Percentiles rank a stretch among this genome's conserved stretches.
These are phyloP conservation scores for Botryobasidium botryosum DNA, from an alignment of 768 basidiomycete species.

Conservation along the genomic window DNA sequence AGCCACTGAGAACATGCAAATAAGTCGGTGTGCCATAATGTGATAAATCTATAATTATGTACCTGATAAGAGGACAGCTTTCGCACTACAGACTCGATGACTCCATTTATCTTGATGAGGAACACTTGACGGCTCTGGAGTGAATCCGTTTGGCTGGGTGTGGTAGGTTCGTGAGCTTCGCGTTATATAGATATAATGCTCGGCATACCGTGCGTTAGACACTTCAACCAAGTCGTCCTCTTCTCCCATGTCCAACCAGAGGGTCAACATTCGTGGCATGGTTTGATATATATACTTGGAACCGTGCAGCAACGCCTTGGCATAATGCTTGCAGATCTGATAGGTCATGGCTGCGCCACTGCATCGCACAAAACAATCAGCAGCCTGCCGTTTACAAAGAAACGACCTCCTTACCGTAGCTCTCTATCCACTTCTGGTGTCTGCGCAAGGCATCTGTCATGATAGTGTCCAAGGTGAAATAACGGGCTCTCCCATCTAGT, in stretches of 20 bases:
- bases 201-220: neutral
- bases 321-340: constrained; percentile 23
- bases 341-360: neutral
- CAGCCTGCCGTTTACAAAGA: neutral
- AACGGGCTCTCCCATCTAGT: constrained; percentile 67
- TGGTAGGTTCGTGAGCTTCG: no score
- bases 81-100: constrained; percentile 37
- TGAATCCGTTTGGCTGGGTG: no score
- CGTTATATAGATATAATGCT: no score
- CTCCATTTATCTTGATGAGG: constrained; percentile 32
- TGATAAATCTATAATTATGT: no score
- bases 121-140: neutral
- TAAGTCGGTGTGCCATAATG: no score
- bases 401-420: no score
- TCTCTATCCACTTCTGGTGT: no score
- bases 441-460: constrained; percentile 31
- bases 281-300: constrained; percentile 96
- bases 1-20: constrained; percentile 78
- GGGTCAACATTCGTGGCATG: constrained; percentile 78
- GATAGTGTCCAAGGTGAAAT: constrained; percentile 77
- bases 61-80: constrained; percentile 70
- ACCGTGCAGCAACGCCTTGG: constrained; percentile 55
- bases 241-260: constrained; percentile 90
- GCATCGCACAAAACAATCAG: neutral
- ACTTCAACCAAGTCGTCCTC: constrained; percentile 17